Conservation (phyloP, 768 basidiomycete genomes). For the Suillus sp. region DNA sequence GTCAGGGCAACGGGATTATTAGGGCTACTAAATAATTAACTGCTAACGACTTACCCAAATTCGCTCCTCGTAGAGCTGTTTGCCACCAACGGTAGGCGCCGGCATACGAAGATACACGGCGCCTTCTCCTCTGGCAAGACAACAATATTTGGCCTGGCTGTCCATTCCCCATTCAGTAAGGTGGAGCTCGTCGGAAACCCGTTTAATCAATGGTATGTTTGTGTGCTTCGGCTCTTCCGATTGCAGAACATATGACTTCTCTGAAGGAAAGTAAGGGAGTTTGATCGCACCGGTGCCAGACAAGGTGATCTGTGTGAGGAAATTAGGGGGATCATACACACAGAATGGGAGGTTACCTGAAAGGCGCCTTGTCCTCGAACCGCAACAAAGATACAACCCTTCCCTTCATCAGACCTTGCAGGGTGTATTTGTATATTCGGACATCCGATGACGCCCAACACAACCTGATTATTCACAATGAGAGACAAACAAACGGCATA, state of each 20-base stretch:
- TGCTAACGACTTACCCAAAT: conserved; percentile 75
- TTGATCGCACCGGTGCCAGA: conserved; percentile 35
- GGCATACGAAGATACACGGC: conserved; percentile 82
- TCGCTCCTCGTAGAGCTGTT: conserved; percentile 80
- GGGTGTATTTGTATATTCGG: conserved; percentile 79
- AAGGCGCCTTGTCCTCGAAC: conserved; percentile 85
- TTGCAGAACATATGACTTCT: conserved; percentile 74
- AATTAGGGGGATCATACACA: neutral
- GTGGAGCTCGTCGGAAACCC: conserved; percentile 65
- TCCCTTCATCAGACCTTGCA: conserved; percentile 54
- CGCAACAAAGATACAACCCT: conserved; percentile 84
- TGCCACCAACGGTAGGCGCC: conserved; percentile 43
- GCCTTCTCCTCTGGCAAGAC: conserved; percentile 84
- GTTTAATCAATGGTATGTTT: conserved; percentile 82
- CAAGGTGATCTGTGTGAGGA: conserved; percentile 49
- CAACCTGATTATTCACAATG: conserved; percentile 73
- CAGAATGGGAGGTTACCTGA: conserved; percentile 45
- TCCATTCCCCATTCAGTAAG: conserved; percentile 82
- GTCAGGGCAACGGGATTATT: neutral
- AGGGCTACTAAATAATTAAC: neutral
- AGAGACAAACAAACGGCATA: conserved; percentile 91
- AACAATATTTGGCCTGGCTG: conserved; percentile 93
- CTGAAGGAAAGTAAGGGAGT: conserved; percentile 43
- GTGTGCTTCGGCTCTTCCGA: conserved; percentile 92
- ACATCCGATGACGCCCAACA: conserved; percentile 88